A percentile compares a stretch with the other conserved stretches of the same genome.
phyloP scores from a whole-genome alignment of 1,284 basidiomycete species.

The Fomitopsis betulina region DNA sequence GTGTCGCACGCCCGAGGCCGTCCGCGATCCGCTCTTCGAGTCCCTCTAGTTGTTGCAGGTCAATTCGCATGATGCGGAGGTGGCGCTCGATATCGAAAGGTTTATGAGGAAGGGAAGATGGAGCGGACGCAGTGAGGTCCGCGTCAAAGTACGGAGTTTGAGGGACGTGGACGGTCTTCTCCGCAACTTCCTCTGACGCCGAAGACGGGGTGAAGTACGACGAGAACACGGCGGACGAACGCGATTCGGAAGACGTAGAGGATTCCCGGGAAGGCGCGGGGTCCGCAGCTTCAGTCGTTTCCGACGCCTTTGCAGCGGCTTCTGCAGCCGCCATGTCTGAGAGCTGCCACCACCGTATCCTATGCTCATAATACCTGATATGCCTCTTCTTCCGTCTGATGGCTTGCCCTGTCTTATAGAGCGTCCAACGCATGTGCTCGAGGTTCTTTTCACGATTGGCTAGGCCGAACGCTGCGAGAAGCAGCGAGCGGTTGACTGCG shows the following conservation, averaged over 20 bases:
- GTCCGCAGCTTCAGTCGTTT: not conserved
- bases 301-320: not conserved
- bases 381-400: slow-evolving; percentile 43
- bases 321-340: slow-evolving; percentile 5
- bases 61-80: slow-evolving; percentile 47
- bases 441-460: slow-evolving; percentile 54
- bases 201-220: slow-evolving; percentile 20
- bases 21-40: slow-evolving; percentile 39
- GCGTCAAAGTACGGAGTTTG: slow-evolving; percentile 24
- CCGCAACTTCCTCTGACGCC: slow-evolving; percentile 12
- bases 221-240: slow-evolving; percentile 11
- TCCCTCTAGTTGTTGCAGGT: slow-evolving; percentile 42
- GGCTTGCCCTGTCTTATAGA: slow-evolving; percentile 36
- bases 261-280: not conserved
- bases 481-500: slow-evolving; percentile 45
- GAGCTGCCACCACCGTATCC: slow-evolving; percentile 20
- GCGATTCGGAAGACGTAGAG: not conserved
- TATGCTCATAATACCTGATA: slow-evolving; percentile 37
- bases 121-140: slow-evolving; percentile 23
- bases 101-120: slow-evolving; percentile 28
- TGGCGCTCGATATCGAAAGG: slow-evolving; percentile 52
- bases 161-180: not conserved
- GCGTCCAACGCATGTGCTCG: slow-evolving; percentile 54
- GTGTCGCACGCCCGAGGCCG: slow-evolving; percentile 44
- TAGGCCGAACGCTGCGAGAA: slow-evolving; percentile 51